These are phyloP conservation scores for Batrachochytrium dendrobatidis DNA, from an alignment of 371 early-diverging fungal species.

Conservation along the genomic window DNA sequence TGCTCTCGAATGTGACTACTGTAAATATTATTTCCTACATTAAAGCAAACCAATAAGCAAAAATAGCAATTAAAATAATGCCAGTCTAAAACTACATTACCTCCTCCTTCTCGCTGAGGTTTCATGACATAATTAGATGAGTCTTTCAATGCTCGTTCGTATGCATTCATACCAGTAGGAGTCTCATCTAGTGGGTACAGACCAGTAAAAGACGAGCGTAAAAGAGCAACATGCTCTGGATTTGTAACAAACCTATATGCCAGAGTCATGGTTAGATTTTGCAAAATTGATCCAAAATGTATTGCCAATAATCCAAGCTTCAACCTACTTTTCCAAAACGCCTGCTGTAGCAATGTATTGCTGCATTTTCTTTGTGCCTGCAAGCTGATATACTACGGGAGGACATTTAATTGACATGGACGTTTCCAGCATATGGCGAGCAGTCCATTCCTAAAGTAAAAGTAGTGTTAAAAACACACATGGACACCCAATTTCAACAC, in stretches of 20 bases:
- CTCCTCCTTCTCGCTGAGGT: constrained; percentile 96
- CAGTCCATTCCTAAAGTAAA: constrained; percentile 70
- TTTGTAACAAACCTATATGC: constrained; percentile 48
- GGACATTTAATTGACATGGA: constrained; percentile 87
- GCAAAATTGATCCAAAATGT: constrained; percentile 11
- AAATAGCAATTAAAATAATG: neutral
- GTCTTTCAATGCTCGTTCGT: constrained; percentile 52
- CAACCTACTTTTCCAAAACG: constrained; percentile 60
- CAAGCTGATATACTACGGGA: constrained; percentile 84
- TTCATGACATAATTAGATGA: constrained; percentile 80
- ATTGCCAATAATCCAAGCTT: neutral
- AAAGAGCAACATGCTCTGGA: constrained; percentile 39
- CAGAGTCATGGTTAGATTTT: neutral
- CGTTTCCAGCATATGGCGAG: constrained; percentile 70
- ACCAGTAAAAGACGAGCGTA: constrained; percentile 81
- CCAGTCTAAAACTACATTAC: no score
- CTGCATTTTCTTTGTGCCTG: constrained; percentile 93
- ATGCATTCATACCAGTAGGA: constrained; percentile 60
- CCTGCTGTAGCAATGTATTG: constrained; percentile 81
- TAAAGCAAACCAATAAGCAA: neutral
- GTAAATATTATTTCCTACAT: constrained; percentile 80
- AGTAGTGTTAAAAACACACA: neutral
- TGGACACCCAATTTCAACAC: neutral
- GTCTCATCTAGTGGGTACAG: constrained; percentile 79
- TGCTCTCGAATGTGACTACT: constrained; percentile 67